Evolutionary conservation across 75 land plant species (phyloP), one percentile per base, ranked within the genome.

Genomic region (Pinus albicaulis): DNA sequence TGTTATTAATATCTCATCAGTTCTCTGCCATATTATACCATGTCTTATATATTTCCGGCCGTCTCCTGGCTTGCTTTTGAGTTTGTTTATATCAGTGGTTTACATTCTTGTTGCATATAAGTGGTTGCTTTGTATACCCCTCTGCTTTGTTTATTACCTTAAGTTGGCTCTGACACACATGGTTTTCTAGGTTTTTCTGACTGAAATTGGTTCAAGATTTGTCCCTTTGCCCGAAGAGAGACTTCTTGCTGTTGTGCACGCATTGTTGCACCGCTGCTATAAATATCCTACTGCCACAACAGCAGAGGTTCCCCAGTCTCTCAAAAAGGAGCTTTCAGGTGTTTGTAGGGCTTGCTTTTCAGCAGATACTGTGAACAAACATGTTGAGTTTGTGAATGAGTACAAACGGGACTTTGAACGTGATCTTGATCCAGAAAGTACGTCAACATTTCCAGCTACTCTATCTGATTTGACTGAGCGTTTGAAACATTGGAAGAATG

Each of bases 251-350:
- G 99, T 98, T 31, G 99, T 98, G 56, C 98, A 98, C 84, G 99
- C 99, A 5, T 77, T 98, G 65, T 89, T 98, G 59, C 99, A 98
- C 75, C 95, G 99, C 1, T 98, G 99, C 63, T 98, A 98, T 82
- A 98, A 98, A 76, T 98, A 95, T 52, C 99, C 99, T 34, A 95
- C 99, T 74, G 99, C 99, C 15, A 98, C 99, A n/a, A 98, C 99
- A 58, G 93, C 96, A n/a, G 99, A 98, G 85, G 99, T 98, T 77
- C 99, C 99, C 53, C 96, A 88, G 48, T 85, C 99, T 68, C 87
- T 98, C 66, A 92, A 91, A 83, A 98, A 95, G 76, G 99, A 98
- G 79, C 92, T 98, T 17, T 92, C 99, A 71, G 99, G 99, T 76
- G 99, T 98, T 72, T 98, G 99, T 77, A 84, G 90, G 73, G 99